phyloP scores from a whole-genome alignment of 1,284 basidiomycete species.

The Neotropicomus parvogracilis region DNA sequence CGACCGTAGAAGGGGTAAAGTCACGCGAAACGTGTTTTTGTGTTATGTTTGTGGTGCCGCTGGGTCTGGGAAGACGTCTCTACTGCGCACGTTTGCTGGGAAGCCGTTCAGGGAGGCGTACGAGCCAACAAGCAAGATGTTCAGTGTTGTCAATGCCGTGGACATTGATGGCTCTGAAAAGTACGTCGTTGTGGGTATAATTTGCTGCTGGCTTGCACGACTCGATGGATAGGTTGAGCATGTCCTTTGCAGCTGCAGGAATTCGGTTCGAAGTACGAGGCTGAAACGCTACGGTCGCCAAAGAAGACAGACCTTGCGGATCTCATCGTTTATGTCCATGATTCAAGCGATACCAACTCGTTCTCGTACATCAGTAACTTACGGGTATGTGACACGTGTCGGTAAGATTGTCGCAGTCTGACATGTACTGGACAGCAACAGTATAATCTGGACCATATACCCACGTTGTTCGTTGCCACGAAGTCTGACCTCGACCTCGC shows the following conservation, averaged over 20 bases:
- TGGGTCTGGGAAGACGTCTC: conserved; percentile 90
- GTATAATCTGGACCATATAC: conserved; percentile 91
- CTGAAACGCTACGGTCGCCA: conserved; percentile 83
- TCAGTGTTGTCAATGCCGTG: conserved; percentile 92
- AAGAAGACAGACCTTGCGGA: conserved; percentile 92
- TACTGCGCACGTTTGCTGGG: conserved; percentile 83
- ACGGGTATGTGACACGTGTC: conserved; percentile 52
- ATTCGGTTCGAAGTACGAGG: conserved; percentile 93
- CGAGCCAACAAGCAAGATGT: conserved; percentile 85
- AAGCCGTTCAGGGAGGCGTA: conserved; percentile 72
- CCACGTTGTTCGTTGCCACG: conserved; percentile 95
- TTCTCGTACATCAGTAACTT: conserved; percentile 98
- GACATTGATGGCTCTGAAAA: conserved; percentile 94
- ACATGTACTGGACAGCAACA: conserved; percentile 68
- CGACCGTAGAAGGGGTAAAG: conserved; percentile 85
- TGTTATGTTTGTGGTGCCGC: conserved; percentile 94
- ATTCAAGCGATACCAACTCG: conserved; percentile 97
- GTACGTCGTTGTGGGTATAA: conserved; percentile 81
- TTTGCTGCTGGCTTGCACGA: background rate
- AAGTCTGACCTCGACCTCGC: conserved; percentile 97
- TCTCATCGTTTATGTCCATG: conserved; percentile 93
- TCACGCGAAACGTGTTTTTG: conserved; percentile 85
- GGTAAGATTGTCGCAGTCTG: conserved; percentile 8
- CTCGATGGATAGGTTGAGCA: conserved; percentile 7
- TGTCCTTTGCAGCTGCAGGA: conserved; percentile 74